These are phyloP conservation scores for Beauveria sp. DNA, from an alignment of 2,329 filamentous ascomycete genomes.

Conservation along the genomic window DNA sequence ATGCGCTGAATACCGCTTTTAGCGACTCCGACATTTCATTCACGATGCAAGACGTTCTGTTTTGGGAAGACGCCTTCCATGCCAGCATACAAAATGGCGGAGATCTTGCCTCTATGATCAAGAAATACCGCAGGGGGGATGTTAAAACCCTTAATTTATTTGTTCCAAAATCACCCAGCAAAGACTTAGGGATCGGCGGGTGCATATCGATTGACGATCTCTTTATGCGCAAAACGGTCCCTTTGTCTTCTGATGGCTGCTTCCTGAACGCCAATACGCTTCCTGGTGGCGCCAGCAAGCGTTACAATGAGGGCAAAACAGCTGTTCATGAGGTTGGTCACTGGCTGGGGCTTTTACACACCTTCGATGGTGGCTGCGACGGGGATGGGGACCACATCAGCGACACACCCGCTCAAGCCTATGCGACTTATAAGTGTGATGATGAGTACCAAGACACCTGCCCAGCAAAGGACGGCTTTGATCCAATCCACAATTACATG, in stretches of 20 bases:
- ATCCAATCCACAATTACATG: neutral
- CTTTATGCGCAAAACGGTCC: neutral
- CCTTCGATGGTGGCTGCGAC: neutral
- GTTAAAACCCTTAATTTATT: neutral
- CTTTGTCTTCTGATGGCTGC: neutral
- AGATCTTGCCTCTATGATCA: neutral
- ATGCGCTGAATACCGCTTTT: neutral
- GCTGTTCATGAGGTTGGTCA: neutral
- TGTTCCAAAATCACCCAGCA: neutral
- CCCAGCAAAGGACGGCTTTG: neutral
- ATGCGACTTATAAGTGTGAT: neutral
- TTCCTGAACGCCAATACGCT: neutral
- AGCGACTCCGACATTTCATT: neutral
- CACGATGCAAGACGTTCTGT: neutral
- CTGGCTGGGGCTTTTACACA: neutral
- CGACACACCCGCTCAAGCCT: neutral
- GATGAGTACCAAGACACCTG: neutral
- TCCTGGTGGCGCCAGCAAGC: neutral
- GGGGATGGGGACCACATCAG: neutral
- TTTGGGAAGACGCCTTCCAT: neutral
- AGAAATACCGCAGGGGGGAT: neutral
- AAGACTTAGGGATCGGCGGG: neutral
- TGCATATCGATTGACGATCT: neutral
- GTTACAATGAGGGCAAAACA: neutral
- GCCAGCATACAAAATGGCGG: neutral